Conservation (phyloP, 352 stramenopile species). For the Globisporangium rhizosaccharum region DNA sequence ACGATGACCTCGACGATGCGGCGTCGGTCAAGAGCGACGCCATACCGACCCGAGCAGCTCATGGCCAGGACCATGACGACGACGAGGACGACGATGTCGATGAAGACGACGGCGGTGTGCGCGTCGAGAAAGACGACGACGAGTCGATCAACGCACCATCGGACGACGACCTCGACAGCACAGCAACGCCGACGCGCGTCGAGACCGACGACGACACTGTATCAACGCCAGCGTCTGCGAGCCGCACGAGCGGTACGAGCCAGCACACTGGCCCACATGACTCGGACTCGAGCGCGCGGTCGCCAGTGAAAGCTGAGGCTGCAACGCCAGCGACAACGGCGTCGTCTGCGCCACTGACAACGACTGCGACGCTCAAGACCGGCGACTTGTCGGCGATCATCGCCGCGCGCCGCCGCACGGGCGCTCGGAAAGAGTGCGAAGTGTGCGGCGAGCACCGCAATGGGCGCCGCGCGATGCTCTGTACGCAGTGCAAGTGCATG, state of each 20-base stretch:
- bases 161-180: slow-evolving; percentile 72
- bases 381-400: slow-evolving; percentile 59
- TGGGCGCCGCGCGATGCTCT: slow-evolving; percentile 71
- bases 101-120: slow-evolving; percentile 49
- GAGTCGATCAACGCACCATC: slow-evolving; percentile 67
- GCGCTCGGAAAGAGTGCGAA: slow-evolving; percentile 63
- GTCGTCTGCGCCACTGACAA: slow-evolving; percentile 3
- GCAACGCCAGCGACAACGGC: slow-evolving; percentile 8
- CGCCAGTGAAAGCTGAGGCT: slow-evolving; percentile 12
- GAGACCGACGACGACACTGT: slow-evolving; percentile 42
- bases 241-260: no score
- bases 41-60: neutral
- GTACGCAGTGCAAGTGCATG: slow-evolving; percentile 74
- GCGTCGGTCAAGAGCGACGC: slow-evolving; percentile 9
- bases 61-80: slow-evolving; percentile 20
- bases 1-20: slow-evolving; percentile 13
- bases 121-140: slow-evolving; percentile 73
- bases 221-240: neutral
- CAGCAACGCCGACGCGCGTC: slow-evolving; percentile 38
- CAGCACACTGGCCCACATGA: slow-evolving; percentile 7
- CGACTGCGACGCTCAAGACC: slow-evolving; percentile 34
- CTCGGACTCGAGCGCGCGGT: slow-evolving; percentile 23
- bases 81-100: slow-evolving; percentile 26
- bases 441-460: slow-evolving; percentile 72
- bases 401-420: slow-evolving; percentile 54